These are phyloP conservation scores for Eurotiales sp. DNA, from an alignment of 2,329 filamentous ascomycete species.

Conservation along the genomic window DNA sequence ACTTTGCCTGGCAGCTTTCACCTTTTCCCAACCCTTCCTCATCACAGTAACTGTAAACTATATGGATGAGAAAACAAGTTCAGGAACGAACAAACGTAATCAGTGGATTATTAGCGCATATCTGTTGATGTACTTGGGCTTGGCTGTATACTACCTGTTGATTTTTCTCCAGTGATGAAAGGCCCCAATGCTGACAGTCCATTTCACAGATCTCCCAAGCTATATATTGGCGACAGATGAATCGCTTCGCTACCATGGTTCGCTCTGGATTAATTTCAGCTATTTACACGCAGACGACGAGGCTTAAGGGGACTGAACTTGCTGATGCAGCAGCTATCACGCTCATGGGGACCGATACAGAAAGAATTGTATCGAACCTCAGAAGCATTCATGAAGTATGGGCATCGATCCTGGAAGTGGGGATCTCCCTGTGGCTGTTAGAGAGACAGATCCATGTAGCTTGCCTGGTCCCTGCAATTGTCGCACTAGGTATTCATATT, in stretches of 20 bases:
- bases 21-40: conserved; percentile 33
- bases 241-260: conserved; percentile 41
- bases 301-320: conserved; percentile 27
- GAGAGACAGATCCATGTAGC: conserved; percentile 40
- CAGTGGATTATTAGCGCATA: conserved; percentile 44
- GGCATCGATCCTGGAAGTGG: conserved; percentile 43
- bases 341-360: conserved; percentile 46
- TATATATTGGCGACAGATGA: conserved; percentile 39
- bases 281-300: conserved; percentile 45
- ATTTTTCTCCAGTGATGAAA: no score
- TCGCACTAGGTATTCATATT: conserved; percentile 26
- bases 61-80: conserved; percentile 25
- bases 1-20: conserved; percentile 31
- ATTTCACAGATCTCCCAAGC: conserved; percentile 33
- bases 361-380: conserved; percentile 40
- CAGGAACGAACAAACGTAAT: conserved; percentile 30
- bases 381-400: conserved; percentile 43
- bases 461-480: conserved; percentile 36
- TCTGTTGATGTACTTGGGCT: conserved; percentile 39
- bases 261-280: conserved; percentile 43
- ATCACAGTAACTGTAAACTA: conserved; percentile 25
- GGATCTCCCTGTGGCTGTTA: conserved; percentile 42
- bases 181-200: not conserved
- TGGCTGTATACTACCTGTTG: no score
- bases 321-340: conserved; percentile 38